These are phyloP conservation scores for Diospyros lotus DNA, from an alignment of 148 eudicot species.

Conservation along the genomic window DNA sequence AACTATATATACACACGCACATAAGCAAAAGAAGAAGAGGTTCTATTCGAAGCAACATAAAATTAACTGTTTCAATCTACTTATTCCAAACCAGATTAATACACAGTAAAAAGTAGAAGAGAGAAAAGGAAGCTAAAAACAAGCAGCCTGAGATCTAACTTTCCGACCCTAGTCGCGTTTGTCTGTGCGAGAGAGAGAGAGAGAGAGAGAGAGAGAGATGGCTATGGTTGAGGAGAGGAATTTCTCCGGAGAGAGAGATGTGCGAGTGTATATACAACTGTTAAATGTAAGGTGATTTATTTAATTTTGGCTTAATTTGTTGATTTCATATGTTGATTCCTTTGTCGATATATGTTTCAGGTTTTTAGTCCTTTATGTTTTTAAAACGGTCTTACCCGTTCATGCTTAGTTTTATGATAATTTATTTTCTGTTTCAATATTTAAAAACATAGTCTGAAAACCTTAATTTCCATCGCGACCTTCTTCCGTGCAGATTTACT, in stretches of 20 bases:
- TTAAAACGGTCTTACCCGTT: background rate
- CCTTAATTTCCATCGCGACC: too few relatives aligned
- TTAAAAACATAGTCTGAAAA: background rate
- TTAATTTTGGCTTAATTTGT: background rate
- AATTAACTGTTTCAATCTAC: background rate
- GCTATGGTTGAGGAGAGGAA: background rate
- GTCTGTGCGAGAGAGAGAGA: background rate
- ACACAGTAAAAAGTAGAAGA: background rate
- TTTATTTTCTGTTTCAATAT: background rate
- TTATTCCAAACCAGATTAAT: background rate
- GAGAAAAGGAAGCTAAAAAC: background rate
- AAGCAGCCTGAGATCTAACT: slow-evolving; percentile 7
- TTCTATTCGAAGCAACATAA: background rate
- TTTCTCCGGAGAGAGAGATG: background rate
- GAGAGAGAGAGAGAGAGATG: background rate
- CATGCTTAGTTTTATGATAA: background rate
- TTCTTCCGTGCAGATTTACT: too few relatives aligned
- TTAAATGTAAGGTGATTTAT: background rate
- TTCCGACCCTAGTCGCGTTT: background rate
- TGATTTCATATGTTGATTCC: background rate
- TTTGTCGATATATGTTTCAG: background rate
- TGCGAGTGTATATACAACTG: background rate
- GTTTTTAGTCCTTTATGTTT: background rate
- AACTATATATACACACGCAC: background rate
- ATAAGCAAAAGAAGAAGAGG: too few relatives aligned